These are phyloP conservation scores for Globisporangium recalcitrans DNA, from an alignment of 352 stramenopile species.

Conservation along the genomic window DNA sequence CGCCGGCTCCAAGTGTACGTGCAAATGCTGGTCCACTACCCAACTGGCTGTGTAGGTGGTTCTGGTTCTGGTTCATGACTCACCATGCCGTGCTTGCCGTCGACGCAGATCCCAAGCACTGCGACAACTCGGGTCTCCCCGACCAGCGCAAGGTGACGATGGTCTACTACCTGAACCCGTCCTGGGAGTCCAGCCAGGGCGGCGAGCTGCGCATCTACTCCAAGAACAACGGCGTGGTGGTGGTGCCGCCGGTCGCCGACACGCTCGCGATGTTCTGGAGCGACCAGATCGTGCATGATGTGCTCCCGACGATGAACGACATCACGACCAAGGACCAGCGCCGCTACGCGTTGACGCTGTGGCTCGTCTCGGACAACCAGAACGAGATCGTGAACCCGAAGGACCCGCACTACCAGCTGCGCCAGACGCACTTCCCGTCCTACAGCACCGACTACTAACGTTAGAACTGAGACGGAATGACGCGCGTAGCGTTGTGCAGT, in stretches of 20 bases:
- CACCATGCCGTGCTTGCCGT: not conserved
- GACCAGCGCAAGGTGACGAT: conserved; percentile 64
- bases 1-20: conserved; percentile 42
- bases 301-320: conserved; percentile 51
- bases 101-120: conserved; percentile 48
- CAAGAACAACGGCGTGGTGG: conserved; percentile 25
- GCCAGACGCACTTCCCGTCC: conserved; percentile 34
- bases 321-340: conserved; percentile 20
- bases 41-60: not conserved
- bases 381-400: conserved; percentile 41
- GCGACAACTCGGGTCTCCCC: conserved; percentile 40
- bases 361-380: conserved; percentile 60
- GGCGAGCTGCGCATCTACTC: conserved; percentile 53
- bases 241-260: conserved; percentile 65
- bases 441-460: conserved; percentile 15
- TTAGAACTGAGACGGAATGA: no score
- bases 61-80: no score
- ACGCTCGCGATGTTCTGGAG: conserved; percentile 86
- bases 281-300: conserved; percentile 83
- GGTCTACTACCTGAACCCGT: conserved; percentile 73
- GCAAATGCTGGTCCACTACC: not conserved
- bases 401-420: conserved; percentile 31
- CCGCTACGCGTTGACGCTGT: conserved; percentile 86
- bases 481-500: no score
- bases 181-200: conserved; percentile 46